Conservation (phyloP, 2,329 filamentous ascomycete genomes). For the Coniosporium tulheliwenetii region DNA sequence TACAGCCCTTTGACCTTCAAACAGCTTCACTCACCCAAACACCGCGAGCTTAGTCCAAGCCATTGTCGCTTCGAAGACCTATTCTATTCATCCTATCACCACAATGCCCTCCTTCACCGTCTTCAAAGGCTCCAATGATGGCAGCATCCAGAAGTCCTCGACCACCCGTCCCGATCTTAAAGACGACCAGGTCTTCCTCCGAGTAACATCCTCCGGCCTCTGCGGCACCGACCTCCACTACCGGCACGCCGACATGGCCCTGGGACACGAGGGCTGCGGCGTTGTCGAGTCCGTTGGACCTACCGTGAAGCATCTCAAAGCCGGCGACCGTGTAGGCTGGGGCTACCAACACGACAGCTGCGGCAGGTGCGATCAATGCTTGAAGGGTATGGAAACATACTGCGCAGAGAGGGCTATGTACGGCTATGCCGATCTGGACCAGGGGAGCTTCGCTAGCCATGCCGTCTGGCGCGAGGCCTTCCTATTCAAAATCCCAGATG, state of each 20-base stretch:
- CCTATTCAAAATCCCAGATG: conserved; percentile 30
- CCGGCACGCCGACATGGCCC: conserved; percentile 22
- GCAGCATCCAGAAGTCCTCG: conserved; percentile 35
- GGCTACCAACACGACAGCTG: conserved; percentile 31
- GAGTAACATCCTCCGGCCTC: conserved; percentile 49
- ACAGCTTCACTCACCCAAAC: background rate
- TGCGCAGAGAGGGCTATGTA: conserved; percentile 27
- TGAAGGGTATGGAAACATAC: conserved; percentile 28
- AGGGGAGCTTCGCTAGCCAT: conserved; percentile 29
- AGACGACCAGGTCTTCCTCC: conserved; percentile 43
- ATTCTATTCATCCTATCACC: background rate
- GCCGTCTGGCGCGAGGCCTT: conserved; percentile 33
- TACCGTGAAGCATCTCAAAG: conserved; percentile 28
- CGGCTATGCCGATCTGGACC: conserved; percentile 27
- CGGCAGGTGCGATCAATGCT: conserved; percentile 28
- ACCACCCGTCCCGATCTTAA: conserved; percentile 29
- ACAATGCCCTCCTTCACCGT: conserved; percentile 34
- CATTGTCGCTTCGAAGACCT: background rate
- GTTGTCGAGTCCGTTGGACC: conserved; percentile 33
- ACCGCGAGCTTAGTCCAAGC: background rate
- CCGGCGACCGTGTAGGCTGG: conserved; percentile 36
- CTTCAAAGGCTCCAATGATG: conserved; percentile 45
- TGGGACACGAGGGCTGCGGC: conserved; percentile 41
- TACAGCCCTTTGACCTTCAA: background rate
- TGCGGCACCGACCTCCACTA: conserved; percentile 43